Conservation (phyloP, 2,329 filamentous ascomycete species). For the Fusarium guadeloupense region DNA sequence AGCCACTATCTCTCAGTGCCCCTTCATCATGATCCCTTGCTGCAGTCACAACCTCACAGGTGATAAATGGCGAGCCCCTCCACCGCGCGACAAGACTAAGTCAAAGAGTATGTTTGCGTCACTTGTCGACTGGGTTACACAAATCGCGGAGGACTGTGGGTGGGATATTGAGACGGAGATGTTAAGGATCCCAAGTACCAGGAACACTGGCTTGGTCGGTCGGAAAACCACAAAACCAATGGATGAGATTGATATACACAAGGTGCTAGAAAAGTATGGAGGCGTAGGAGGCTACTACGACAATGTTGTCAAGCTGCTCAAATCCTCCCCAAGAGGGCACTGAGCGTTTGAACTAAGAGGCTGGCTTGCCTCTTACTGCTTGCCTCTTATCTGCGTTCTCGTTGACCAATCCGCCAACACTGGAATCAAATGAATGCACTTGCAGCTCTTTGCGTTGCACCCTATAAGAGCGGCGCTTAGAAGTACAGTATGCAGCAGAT, state of each 20-base stretch:
- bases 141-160: constrained; percentile 75
- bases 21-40: constrained; percentile 94
- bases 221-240: constrained; percentile 53
- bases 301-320: constrained; percentile 70
- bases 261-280: constrained; percentile 61
- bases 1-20: constrained; percentile 75
- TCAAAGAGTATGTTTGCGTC: constrained; percentile 80
- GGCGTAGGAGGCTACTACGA: constrained; percentile 66
- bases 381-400: neutral
- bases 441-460: neutral
- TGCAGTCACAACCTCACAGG: constrained; percentile 90
- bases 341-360: constrained; percentile 6
- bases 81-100: constrained; percentile 60
- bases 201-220: constrained; percentile 85
- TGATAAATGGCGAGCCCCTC: constrained; percentile 73
- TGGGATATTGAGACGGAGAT: constrained; percentile 84
- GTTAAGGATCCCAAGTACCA: constrained; percentile 89
- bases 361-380: no score
- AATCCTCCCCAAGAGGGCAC: constrained; percentile 45
- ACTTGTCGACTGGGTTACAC: constrained; percentile 79
- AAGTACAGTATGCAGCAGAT: neutral
- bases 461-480: neutral
- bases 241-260: constrained; percentile 52
- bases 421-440: neutral
- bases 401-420: neutral